A percentile compares a stretch with the other conserved stretches of the same genome.
These are phyloP conservation scores for Aspergillus fumigatiaffinis DNA, from an alignment of 2,329 filamentous ascomycete genomes.

Conservation along the genomic window DNA sequence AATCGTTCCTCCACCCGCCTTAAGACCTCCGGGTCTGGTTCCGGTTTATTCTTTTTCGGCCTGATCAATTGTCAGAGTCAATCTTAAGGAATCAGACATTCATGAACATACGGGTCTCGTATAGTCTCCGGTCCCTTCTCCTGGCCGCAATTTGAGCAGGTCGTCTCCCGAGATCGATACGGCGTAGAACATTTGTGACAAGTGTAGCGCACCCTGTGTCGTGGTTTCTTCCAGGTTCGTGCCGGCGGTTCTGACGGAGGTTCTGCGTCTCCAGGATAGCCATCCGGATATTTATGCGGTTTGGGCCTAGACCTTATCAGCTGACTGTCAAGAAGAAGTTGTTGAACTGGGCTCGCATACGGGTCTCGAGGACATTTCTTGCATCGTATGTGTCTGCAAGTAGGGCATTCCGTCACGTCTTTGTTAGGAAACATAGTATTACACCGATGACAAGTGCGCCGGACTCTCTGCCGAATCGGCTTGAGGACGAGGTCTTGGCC, in stretches of 20 bases:
- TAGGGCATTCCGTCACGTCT: constrained; percentile 60
- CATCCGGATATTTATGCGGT: constrained; percentile 41
- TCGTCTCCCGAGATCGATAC: constrained; percentile 30
- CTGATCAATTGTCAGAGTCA: constrained; percentile 21
- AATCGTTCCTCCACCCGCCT: constrained; percentile 39
- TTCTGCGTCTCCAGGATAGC: constrained; percentile 43
- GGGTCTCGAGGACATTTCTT: constrained; percentile 77
- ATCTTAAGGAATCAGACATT: not conserved
- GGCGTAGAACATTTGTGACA: constrained; percentile 38
- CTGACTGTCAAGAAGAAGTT: not conserved
- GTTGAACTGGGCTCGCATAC: constrained; percentile 48
- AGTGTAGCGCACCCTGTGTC: constrained; percentile 38
- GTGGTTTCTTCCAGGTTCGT: constrained; percentile 36
- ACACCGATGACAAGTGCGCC: constrained; percentile 74
- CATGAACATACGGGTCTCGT: constrained; percentile 38
- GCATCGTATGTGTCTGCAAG: constrained; percentile 71
- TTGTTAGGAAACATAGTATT: constrained; percentile 54
- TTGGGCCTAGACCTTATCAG: constrained; percentile 30
- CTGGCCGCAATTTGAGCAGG: constrained; percentile 39
- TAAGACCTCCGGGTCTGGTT: constrained; percentile 37
- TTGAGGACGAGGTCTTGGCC: constrained; percentile 69
- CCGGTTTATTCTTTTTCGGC: constrained; percentile 38
- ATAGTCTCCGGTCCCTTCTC: constrained; percentile 39
- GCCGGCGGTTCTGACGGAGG: constrained; percentile 30
- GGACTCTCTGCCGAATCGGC: constrained; percentile 67